phyloP scores from a whole-genome alignment of 2,329 filamentous ascomycete genomes.

The Cercospora sesami region DNA sequence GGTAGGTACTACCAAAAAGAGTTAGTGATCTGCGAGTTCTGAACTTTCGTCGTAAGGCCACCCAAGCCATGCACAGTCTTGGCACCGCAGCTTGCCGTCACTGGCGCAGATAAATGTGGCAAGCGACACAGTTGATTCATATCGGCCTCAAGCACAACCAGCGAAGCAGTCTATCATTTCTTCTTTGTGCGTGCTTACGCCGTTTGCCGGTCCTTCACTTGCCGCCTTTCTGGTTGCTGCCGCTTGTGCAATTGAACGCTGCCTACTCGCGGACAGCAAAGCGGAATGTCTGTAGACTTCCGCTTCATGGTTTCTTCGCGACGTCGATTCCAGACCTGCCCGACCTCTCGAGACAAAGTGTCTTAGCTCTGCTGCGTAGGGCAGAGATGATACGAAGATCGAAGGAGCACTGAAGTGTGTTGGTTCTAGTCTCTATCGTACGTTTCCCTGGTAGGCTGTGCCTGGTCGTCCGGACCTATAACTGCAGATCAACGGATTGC shows the following conservation, averaged over 20 bases:
- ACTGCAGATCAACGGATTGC: neutral
- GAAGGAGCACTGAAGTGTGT: too few species aligned
- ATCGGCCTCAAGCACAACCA: neutral
- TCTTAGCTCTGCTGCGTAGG: too few species aligned
- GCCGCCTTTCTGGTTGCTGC: neutral
- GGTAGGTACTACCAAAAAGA: neutral
- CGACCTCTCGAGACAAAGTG: too few species aligned
- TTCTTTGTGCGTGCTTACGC: neutral
- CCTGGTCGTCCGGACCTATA: neutral
- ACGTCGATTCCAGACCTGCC: too few species aligned
- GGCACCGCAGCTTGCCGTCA: neutral
- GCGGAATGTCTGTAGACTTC: too few species aligned
- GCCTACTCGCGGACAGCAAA: too few species aligned
- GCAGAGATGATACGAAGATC: too few species aligned
- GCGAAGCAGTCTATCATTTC: neutral
- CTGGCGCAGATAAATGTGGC: neutral
- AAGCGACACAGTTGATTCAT: constrained; percentile 1
- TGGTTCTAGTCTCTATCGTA: too few species aligned
- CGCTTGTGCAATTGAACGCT: neutral
- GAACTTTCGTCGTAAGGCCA: neutral
- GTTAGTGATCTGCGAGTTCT: neutral
- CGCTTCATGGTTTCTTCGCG: too few species aligned
- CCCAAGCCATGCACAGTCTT: neutral
- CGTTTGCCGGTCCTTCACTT: neutral
- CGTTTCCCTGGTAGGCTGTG: neutral